phyloP scores from a whole-genome alignment of 2,329 filamentous ascomycete genomes.

The Rachicladosporium sp. region DNA sequence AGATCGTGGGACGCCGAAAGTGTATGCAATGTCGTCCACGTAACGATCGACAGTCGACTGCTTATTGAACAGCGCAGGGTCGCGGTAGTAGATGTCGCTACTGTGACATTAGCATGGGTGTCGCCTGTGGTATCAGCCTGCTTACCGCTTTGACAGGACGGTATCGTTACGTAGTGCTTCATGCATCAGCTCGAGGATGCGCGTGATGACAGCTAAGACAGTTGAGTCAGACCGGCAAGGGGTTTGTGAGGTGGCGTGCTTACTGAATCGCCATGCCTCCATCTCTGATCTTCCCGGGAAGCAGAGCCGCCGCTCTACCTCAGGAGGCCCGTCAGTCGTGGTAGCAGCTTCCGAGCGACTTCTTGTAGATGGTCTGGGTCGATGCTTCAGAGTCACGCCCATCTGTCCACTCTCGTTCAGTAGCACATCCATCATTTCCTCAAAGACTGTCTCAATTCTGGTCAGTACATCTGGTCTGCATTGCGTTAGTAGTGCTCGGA shows the following conservation, averaged over 20 bases:
- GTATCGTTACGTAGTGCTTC: conserved; percentile 36
- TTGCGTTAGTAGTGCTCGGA: too few relatives aligned
- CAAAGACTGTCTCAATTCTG: conserved; percentile 45
- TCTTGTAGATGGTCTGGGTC: conserved; percentile 12
- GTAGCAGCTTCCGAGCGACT: background rate
- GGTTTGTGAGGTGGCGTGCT: background rate
- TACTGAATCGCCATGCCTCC: conserved; percentile 49
- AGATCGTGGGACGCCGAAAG: conserved; percentile 51
- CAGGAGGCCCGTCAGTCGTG: conserved; percentile 5
- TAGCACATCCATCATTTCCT: conserved; percentile 39
- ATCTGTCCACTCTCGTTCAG: conserved; percentile 33
- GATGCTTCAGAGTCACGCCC: conserved; percentile 34
- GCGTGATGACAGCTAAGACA: conserved; percentile 30
- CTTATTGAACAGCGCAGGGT: conserved; percentile 57
- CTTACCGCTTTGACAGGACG: conserved; percentile 46
- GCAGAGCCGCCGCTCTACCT: conserved; percentile 18
- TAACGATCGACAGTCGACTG: conserved; percentile 59
- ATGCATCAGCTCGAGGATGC: conserved; percentile 44
- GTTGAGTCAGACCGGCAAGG: too few relatives aligned
- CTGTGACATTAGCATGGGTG: background rate
- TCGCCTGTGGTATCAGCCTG: too few relatives aligned
- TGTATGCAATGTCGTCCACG: conserved; percentile 62
- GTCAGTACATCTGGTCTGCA: conserved; percentile 26
- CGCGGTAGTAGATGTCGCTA: conserved; percentile 71
- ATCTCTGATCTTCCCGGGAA: conserved; percentile 44